phyloP scores from a whole-genome alignment of 2,329 filamentous ascomycete species.

The Emmonsia crescens region DNA sequence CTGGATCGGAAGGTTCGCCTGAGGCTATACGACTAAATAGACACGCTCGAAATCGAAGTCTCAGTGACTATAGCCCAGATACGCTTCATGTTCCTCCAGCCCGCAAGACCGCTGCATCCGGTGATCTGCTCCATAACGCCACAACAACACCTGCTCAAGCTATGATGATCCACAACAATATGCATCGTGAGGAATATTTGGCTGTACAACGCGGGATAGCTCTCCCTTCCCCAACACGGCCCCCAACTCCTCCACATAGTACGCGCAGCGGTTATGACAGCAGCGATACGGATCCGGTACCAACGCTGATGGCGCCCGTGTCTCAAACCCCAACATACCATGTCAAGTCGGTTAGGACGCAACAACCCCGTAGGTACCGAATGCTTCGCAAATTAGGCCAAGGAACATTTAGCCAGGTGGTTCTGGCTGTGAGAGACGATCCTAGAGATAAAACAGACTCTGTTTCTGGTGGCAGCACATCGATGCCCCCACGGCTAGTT shows the following conservation, averaged over 20 bases:
- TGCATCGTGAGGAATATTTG: constrained; percentile 71
- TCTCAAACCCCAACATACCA: constrained; percentile 46
- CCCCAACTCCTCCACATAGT: constrained; percentile 72
- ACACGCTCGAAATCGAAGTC: constrained; percentile 65
- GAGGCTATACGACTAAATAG: constrained; percentile 16
- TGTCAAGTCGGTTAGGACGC: constrained; percentile 54
- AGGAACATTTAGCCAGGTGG: constrained; percentile 90
- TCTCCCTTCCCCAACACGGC: constrained; percentile 42
- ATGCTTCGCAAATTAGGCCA: constrained; percentile 73
- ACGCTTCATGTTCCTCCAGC: constrained; percentile 53
- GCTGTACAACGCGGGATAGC: constrained; percentile 67
- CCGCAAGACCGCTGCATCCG: constrained; percentile 63
- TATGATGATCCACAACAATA: constrained; percentile 25
- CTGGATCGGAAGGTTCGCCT: constrained; percentile 14
- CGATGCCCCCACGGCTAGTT: constrained; percentile 52
- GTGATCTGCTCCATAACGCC: constrained; percentile 38
- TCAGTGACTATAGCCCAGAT: constrained; percentile 80
- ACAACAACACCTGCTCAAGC: constrained; percentile 38
- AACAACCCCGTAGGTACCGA: constrained; percentile 66
- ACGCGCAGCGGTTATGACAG: constrained; percentile 49
- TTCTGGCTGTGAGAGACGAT: constrained; percentile 74
- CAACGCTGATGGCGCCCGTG: constrained; percentile 12
- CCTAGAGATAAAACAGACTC: constrained; percentile 30
- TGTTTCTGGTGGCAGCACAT: constrained; percentile 2
- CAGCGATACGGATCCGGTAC: constrained; percentile 33